Base-by-base conservation (phyloP, 2,329 filamentous ascomycete genomes). In the Ophiostoma piceae region DNA sequence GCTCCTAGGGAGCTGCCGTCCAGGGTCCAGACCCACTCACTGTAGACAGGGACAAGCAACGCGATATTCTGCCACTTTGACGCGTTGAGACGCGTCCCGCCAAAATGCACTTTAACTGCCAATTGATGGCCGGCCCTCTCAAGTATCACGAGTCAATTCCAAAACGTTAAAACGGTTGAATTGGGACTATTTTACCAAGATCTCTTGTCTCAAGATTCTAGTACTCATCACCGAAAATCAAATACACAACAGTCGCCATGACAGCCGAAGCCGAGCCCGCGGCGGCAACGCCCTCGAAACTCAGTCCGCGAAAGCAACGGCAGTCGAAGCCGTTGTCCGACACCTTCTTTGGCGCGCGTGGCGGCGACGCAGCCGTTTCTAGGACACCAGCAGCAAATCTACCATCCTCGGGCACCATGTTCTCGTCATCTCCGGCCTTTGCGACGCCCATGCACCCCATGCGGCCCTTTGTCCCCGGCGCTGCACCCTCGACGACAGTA, bases 341-440 rank as follows among this genome's bases (percentile, higher is more conserved):
- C 69, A 76, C 79, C 1, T 79, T 82, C 71, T 82, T 82, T 71
- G 78, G 77, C 19, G 75, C 41, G 2, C 57, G 66, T 7, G 51
- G 54, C n/a, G 62, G 35, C 37, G 32, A 16, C 6, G 54, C 37
- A 12, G 43, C 43, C 2, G 64, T 76, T 66, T 79, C 78, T 71
- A 78, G 78, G 35, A 70, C 73, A 1, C 76, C 77, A 32, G 71
- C 73, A 1, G 74, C 73, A 3, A 60, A 37, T 54, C 14, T 67
- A 1, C 71, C 71, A 0, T 67, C 72, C 35, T 81, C 82, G 3
- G 88, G 90, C 67, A 85, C 86, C 60, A 88, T 95, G 72, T 92
- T 92, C 4, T 97, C 94, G 0, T 96, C 93, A 0, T 97, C 93
- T 26, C 92, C 94, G 9, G 92, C 90, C 57, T 97, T 97, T 79